Evolutionary conservation across 345 rosid species (phyloP), one percentile per base, ranked within the genome.

Genomic region (Populus tremula): DNA sequence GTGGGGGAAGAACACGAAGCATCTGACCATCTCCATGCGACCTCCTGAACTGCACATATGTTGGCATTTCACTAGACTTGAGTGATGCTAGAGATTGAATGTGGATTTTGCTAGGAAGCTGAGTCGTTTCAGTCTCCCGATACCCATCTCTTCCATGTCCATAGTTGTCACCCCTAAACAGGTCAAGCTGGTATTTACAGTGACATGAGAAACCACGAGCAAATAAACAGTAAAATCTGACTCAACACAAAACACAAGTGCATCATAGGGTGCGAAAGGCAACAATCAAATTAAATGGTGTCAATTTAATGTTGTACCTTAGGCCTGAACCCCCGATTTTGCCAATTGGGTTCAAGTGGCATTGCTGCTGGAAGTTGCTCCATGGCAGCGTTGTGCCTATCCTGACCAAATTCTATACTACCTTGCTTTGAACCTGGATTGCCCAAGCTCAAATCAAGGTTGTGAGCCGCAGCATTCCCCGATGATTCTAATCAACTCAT

Each of bases 371-470:
- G 29, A 72, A 69, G 79, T 36, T 78, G 84, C 80, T 83, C 88
- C n/a, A 11, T 65, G 49, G 38, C 56, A 31, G 70, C 64, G 82
- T 64, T 78, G 50, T 53, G 86, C 69, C 68, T 79, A 7, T 83
- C 76, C 47, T 67, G 72, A 17, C 25, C 73, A 6, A 39, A 53
- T n/a, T 85, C 86, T 6, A 36, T 23, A 78, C 53, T 69, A 77
- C 61, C 79, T 70, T 79, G 89, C 74, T 82, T 82, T 21, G 86
- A 78, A 20, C 75, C 80, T 31, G 93, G 87, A 75, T 85, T 89
- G 49, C 97, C 99, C 70, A 95, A 80, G 82, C 99, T 90, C 85
- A 95, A 84, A 80, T 93, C 96, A 81, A 93, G 97, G 72, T 87
- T 90, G 62, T 92, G 93, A 67, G 86, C 90, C 65, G 80, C 84